Base-by-base conservation (phyloP, 1,139 yeast genomes). In the Magnusiomyces tetraspermus region DNA sequence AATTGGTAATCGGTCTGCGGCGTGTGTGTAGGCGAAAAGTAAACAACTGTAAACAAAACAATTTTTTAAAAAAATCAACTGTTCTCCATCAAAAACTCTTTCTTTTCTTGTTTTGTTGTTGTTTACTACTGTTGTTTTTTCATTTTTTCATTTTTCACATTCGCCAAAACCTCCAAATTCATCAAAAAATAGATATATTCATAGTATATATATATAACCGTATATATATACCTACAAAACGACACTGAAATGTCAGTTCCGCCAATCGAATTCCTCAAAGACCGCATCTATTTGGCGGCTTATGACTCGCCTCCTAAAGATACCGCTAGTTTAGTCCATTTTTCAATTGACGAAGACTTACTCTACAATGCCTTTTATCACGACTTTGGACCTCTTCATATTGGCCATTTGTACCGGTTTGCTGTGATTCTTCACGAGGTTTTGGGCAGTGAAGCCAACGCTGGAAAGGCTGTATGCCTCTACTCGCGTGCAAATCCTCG, bases 351-450 rank as follows among this genome's bases (percentile, higher is more conserved):
- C 64, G 95, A 90, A 61, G 82, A 90, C 0, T 76, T 92, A 50
- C 94, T 95, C 4, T 92, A 92, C 68, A 92, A 92, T 66, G 77
- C 95, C 15, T 92, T 92, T 72, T 96, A 92, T 67, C 77, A 90
- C 60, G 98, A 92, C 68, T 92, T 92, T 69, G 98, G 98, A 44
- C 98, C 98, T 0, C 73, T 92, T 58, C 95, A 92, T 64, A 82
- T 92, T 53, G 97, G 97, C 1, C 95, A 85, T 67, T 73, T 92
- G 56, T 92, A 92, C 70, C 77, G 98, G 53, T 92, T 92, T 73
- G 98, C 98, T 0, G 97, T 92, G 24, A 84, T 86, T 19, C 76
- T 92, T 57, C 98, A 92, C 66, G 95, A 90, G 64, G 84, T 90
- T 51, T 76, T 92, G 60, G 90, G 90, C 62, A 95, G 87, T 61